A percentile compares a stretch with the other conserved stretches of the same genome.
phyloP scores from a whole-genome alignment of 2,329 filamentous ascomycete genomes.

The Curvularia sp. region DNA sequence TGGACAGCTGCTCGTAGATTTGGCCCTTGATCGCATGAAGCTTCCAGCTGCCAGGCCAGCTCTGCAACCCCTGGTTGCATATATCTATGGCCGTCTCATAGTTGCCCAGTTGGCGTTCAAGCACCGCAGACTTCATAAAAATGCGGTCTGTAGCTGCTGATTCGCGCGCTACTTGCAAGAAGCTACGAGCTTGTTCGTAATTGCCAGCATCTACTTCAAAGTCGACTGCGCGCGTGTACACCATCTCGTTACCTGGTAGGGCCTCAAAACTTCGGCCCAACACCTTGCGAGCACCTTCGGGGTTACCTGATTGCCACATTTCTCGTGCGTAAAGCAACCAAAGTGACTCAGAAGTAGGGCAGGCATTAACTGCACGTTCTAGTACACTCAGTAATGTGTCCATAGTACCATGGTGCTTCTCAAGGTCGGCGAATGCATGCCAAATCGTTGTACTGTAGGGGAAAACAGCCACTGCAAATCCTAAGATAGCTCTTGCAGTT shows the following conservation, averaged over 20 bases:
- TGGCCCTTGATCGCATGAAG: conserved; percentile 99
- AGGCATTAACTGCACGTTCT: conserved; percentile 92
- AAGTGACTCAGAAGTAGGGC: conserved; percentile 85
- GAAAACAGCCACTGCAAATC: conserved; percentile 88
- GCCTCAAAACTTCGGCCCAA: conserved; percentile 91
- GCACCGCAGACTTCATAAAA: conserved; percentile 95
- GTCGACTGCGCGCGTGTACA: conserved; percentile 96
- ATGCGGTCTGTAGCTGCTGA: conserved; percentile 95
- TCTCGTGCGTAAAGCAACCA: conserved; percentile 98
- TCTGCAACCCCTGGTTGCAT: conserved; percentile 81
- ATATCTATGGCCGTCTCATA: conserved; percentile 83
- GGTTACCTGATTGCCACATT: conserved; percentile 87
- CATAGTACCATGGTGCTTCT: conserved; percentile 85
- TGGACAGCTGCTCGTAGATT: conserved; percentile 85
- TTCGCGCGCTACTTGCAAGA: conserved; percentile 81
- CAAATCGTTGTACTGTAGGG: conserved; percentile 86
- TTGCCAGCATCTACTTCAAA: conserved; percentile 90
- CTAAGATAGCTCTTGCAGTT: conserved; percentile 92
- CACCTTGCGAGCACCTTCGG: conserved; percentile 84
- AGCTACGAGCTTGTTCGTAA: conserved; percentile 78
- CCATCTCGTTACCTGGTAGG: conserved; percentile 96
- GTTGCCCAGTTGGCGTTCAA: conserved; percentile 85
- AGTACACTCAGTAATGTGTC: conserved; percentile 84
- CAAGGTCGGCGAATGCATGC: conserved; percentile 88
- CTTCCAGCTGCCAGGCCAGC: conserved; percentile 85